Conservation (phyloP, 2,329 filamentous ascomycete species). For the Talaromyces sp. region DNA sequence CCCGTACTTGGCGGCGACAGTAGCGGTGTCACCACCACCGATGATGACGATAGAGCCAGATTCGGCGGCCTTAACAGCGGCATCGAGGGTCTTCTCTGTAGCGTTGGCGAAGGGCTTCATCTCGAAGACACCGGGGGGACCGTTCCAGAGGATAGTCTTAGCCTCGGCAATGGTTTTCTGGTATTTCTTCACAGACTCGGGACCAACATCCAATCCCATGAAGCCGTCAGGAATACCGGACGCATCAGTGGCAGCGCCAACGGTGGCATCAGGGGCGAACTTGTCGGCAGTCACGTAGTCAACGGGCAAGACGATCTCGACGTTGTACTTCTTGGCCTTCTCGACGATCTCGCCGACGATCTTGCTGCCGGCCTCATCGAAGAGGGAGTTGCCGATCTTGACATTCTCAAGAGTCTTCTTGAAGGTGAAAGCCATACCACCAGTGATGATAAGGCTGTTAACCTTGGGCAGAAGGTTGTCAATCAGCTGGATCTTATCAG, state of each 20-base stretch:
- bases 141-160: constrained; percentile 99
- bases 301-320: constrained; percentile 90
- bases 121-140: constrained; percentile 95
- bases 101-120: constrained; percentile 90
- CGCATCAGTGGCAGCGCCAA: constrained; percentile 78
- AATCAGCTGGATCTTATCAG: constrained; percentile 99
- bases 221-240: constrained; percentile 93
- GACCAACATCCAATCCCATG: constrained; percentile 96
- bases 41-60: constrained; percentile 96
- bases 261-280: constrained; percentile 82
- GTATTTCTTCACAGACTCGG: constrained; percentile 85
- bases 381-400: constrained; percentile 86
- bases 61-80: constrained; percentile 78
- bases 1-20: constrained; percentile 94
- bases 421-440: constrained; percentile 99
- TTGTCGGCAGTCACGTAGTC: constrained; percentile 98
- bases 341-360: constrained; percentile 83
- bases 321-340: constrained; percentile 95
- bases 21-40: constrained; percentile 96
- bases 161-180: constrained; percentile 82
- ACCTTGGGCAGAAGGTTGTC: constrained; percentile 99
- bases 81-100: constrained; percentile 90
- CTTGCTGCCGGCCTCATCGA: constrained; percentile 92
- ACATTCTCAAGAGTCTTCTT: constrained; percentile 97
- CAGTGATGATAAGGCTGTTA: constrained; percentile 93